Conservation (phyloP, 2,329 filamentous ascomycete species). For the Dryadomyces quercivorus region DNA sequence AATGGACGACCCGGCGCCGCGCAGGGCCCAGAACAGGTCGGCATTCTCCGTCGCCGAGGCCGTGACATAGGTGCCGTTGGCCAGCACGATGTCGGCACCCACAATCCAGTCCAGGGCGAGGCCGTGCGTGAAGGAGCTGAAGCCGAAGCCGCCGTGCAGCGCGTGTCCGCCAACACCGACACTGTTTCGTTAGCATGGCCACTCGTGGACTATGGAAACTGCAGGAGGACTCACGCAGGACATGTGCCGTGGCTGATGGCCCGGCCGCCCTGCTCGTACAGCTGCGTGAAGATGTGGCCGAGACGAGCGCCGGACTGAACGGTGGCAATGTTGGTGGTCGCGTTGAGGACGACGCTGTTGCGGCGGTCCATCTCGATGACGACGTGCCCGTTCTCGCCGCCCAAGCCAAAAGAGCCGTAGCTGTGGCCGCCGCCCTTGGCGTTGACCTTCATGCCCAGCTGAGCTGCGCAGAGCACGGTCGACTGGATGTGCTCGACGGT, state of each 20-base stretch:
- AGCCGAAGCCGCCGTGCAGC: slow-evolving; percentile 27
- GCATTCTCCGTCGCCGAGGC: slow-evolving; percentile 21
- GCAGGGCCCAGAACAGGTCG: slow-evolving; percentile 31
- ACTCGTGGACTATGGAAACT: neutral
- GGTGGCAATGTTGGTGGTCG: slow-evolving; percentile 25
- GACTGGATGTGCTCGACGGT: slow-evolving; percentile 30
- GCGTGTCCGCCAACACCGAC: slow-evolving; percentile 28
- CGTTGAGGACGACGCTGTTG: slow-evolving; percentile 28
- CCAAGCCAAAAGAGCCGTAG: slow-evolving; percentile 35
- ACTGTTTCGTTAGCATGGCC: slow-evolving; percentile 7
- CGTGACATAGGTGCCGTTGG: slow-evolving; percentile 20
- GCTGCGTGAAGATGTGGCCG: slow-evolving; percentile 30
- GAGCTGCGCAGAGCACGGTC: slow-evolving; percentile 31
- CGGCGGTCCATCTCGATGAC: slow-evolving; percentile 34
- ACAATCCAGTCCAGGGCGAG: slow-evolving; percentile 24
- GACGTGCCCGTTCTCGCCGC: slow-evolving; percentile 34
- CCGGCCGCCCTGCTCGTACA: slow-evolving; percentile 24
- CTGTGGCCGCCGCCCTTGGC: slow-evolving; percentile 39
- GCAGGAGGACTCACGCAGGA: slow-evolving; percentile 24
- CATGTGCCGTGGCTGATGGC: slow-evolving; percentile 40
- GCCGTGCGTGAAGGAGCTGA: slow-evolving; percentile 23
- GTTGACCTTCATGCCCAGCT: slow-evolving; percentile 31
- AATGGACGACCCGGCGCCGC: slow-evolving; percentile 28
- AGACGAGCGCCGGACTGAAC: slow-evolving; percentile 37
- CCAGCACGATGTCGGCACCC: slow-evolving; percentile 24